phyloP scores from a whole-genome alignment of 163 green algal species.

The Prototheca stagnorum region DNA sequence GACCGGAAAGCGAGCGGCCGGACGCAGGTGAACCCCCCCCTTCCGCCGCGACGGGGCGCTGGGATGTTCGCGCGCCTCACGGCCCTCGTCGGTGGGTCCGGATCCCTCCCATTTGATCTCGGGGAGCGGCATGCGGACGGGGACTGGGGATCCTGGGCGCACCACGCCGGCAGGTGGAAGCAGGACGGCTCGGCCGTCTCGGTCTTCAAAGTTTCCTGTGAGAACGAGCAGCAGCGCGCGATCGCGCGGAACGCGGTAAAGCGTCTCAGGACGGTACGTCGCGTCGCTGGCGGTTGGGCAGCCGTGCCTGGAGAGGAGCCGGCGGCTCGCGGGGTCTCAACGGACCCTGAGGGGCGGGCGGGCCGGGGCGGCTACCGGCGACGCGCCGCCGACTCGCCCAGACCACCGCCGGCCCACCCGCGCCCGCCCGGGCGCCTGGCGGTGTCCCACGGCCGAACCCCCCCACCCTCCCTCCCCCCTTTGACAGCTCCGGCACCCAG shows the following conservation, averaged over 20 bases:
- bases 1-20: too few relatives aligned
- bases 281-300: too few relatives aligned
- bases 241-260: slow-evolving; percentile 69
- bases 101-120: slow-evolving; percentile 44
- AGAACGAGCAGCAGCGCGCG: slow-evolving; percentile 39
- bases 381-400: too few relatives aligned
- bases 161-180: slow-evolving; percentile 42
- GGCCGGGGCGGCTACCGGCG: background rate
- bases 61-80: slow-evolving; percentile 42
- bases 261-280: slow-evolving; percentile 53
- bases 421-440: too few relatives aligned
- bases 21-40: too few relatives aligned
- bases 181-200: slow-evolving; percentile 59
- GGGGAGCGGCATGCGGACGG: slow-evolving; percentile 32
- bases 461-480: background rate
- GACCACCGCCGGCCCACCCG: too few relatives aligned
- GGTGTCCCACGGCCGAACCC: too few relatives aligned
- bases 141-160: slow-evolving; percentile 63
- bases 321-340: background rate
- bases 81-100: slow-evolving; percentile 30
- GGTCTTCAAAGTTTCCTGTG: slow-evolving; percentile 53
- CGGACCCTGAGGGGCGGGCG: background rate
- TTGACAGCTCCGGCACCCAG: slow-evolving; percentile 76
- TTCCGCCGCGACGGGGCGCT: too few relatives aligned
- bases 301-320: background rate